A percentile compares a stretch with the other conserved stretches of the same genome.
phyloP scores from a whole-genome alignment of 1,284 basidiomycete species.

The Cystobasidium slooffiae region DNA sequence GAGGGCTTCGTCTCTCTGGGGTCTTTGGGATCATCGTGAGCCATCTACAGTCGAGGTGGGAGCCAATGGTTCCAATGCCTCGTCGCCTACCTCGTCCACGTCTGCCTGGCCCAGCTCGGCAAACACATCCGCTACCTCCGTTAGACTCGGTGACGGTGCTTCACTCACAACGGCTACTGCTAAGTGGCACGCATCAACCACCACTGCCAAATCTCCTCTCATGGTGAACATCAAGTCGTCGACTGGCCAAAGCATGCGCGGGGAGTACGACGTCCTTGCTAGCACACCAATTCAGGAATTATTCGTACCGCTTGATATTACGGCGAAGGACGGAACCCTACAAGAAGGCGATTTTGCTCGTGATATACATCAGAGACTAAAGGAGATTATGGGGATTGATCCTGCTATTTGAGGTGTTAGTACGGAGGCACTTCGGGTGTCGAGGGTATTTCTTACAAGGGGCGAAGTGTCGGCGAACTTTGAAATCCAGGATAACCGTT shows the following conservation, averaged over 20 bases:
- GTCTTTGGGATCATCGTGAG: not conserved
- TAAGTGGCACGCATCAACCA: not conserved
- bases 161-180: not conserved
- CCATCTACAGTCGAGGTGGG: not conserved
- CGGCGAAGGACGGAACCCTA: not conserved
- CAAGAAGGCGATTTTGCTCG: constrained; percentile 12
- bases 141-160: not conserved
- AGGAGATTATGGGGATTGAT: constrained; percentile 13
- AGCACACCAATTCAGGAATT: not conserved
- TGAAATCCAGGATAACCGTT: no score
- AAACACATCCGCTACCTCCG: not conserved
- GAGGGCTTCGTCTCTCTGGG: not conserved
- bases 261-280: not conserved
- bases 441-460: no score
- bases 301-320: not conserved
- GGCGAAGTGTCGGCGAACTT: no score
- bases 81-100: not conserved
- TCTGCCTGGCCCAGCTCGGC: not conserved
- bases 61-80: not conserved
- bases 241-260: constrained; percentile 7
- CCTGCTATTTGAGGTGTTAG: not conserved
- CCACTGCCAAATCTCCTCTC: constrained; percentile 5
- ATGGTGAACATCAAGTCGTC: constrained; percentile 1
- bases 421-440: no score
- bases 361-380: not conserved